phyloP scores from a whole-genome alignment of 495 filamentous ascomycete genomes.

The Cercophora scortea region DNA sequence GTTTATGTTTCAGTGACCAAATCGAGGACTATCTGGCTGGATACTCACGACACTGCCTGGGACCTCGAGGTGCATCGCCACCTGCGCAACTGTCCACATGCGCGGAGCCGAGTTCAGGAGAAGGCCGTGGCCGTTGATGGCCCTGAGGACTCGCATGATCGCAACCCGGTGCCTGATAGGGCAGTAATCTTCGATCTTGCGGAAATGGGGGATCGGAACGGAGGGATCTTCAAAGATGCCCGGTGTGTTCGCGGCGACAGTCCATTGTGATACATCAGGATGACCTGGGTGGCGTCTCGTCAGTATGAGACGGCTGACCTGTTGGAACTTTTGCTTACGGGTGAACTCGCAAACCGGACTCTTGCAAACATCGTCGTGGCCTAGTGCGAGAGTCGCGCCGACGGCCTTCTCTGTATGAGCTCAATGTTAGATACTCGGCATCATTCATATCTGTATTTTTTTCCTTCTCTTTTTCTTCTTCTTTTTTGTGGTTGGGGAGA shows the following conservation, averaged over 20 bases:
- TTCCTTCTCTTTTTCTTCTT: too few species aligned
- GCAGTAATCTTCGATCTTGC: conserved; percentile 49
- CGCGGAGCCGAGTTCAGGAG: conserved; percentile 58
- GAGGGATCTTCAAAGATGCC: conserved; percentile 16
- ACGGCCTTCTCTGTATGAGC: conserved; percentile 9
- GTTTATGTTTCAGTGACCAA: too few species aligned
- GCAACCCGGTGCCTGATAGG: conserved; percentile 51
- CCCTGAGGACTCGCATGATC: conserved; percentile 50
- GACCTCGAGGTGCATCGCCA: conserved; percentile 52
- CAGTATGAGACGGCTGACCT: too few species aligned
- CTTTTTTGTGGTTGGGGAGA: too few species aligned
- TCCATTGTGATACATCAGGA: conserved; percentile 6
- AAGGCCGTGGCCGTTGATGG: conserved; percentile 40
- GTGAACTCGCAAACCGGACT: conserved; percentile 5
- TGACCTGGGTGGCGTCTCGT: conserved; percentile 5
- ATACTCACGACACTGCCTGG: conserved; percentile 29
- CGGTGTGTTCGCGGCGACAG: background rate
- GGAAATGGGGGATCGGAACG: conserved; percentile 10
- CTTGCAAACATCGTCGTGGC: conserved; percentile 28
- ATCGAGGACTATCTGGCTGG: too few species aligned
- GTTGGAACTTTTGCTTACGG: too few species aligned
- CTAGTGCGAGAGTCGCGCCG: conserved; percentile 15
- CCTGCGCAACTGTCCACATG: conserved; percentile 52
- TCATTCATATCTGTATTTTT: too few species aligned
- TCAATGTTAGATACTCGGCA: too few species aligned